Base-by-base conservation (phyloP, 495 filamentous ascomycete genomes). In the Trichoderma parareesei region DNA sequence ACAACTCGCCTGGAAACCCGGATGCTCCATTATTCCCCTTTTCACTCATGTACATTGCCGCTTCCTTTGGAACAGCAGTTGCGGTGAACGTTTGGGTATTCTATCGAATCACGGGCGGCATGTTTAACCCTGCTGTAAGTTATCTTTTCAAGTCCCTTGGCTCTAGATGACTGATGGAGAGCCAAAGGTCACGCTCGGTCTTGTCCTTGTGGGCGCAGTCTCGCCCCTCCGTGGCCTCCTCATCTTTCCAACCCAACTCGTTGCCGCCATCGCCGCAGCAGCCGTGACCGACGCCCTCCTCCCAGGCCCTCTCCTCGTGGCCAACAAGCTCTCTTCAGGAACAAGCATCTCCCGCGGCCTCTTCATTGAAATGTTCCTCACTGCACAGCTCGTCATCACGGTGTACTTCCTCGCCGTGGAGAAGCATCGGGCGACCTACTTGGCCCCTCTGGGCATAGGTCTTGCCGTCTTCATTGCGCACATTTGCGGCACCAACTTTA, bases 31-130 rank as follows among this genome's bases (percentile, higher is more conserved):
- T 69, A 2, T 37, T 65, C 44, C 46, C 49, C 38, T 60, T 57
- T 33, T 38, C 33, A 9, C 71, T 91, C 38, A 72, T 90, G 27
- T 92, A 86, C 72, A 83, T 90, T 49, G 71, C 84, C 4, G 70
- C 89, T 42, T 75, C 77, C 7, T 90, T 90, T 66, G 88, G 86
- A 0, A 85, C 89, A 69, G 81, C 85, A 2, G 76, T 90, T 64
- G 82, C 82, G 8, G 87, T 87, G 69, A 90, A 89, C 68, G 86
- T 84, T 9, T 91, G 87, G 87, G 78, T 88, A 0, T 90, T 89
- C 76, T 90, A 86, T 73, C 82, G 88, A 16, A 57, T 63, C 0
- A 62, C 44, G 5, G 65, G 65, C n/a, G 44, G 65, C 20, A 63
- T 66, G 60, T 66, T 66, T 35, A 66, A 66, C n/a, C 65, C 65